phyloP scores from a whole-genome alignment of 129 eudicot genomes.

The Artemisia annua region DNA sequence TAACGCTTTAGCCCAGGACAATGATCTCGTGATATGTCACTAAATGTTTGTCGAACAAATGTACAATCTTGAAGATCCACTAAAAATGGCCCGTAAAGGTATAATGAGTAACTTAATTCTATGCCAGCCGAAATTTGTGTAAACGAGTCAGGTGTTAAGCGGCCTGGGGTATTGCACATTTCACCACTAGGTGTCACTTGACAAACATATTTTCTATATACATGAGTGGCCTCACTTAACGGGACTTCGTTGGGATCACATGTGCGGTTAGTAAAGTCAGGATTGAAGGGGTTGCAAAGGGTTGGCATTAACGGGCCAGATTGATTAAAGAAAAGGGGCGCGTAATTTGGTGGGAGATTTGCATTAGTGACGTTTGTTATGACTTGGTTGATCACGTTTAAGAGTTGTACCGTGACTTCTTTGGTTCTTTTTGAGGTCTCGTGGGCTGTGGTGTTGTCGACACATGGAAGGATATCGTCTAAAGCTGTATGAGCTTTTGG shows the following conservation, averaged over 20 bases:
- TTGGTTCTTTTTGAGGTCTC: conserved; percentile 73
- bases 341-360: conserved; percentile 52
- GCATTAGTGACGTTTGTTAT: conserved; percentile 66
- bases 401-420: conserved; percentile 78
- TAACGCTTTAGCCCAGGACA: conserved; percentile 73
- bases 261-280: conserved; percentile 58
- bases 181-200: conserved; percentile 54
- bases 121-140: conserved; percentile 77
- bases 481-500: conserved; percentile 93
- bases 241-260: conserved; percentile 68
- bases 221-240: conserved; percentile 69
- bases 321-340: conserved; percentile 80
- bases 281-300: conserved; percentile 79
- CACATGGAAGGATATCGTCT: conserved; percentile 91
- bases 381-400: conserved; percentile 63
- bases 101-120: conserved; percentile 69
- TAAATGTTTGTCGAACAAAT: conserved; percentile 68
- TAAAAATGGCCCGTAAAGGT: conserved; percentile 71
- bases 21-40: conserved; percentile 45
- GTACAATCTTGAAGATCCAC: conserved; percentile 76
- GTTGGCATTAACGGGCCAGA: conserved; percentile 81
- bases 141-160: conserved; percentile 68
- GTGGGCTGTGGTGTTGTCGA: conserved; percentile 80
- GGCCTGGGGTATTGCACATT: conserved; percentile 67
- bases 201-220: conserved; percentile 69